Base-by-base conservation (phyloP, 2,329 filamentous ascomycete genomes). In the Xylariaceae sp. region DNA sequence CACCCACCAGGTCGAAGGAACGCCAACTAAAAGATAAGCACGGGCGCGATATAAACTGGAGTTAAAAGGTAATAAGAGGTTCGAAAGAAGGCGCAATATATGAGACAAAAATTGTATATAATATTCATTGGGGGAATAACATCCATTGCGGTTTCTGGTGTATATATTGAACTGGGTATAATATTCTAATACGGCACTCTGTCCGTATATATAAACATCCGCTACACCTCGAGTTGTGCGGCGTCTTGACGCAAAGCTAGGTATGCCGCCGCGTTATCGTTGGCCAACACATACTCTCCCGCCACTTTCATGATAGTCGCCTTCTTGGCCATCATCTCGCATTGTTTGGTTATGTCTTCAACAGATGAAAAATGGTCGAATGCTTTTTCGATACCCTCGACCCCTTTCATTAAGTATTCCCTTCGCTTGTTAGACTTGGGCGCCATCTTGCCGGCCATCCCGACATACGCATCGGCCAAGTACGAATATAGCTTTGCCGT, bases 281-380 rank as follows among this genome's bases (percentile, higher is more conserved):
- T 82, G 1, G 81, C 78, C 46, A 81, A 52, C 13, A 68, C 69
- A 48, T 70, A 60, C 50, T 88, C 83, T 1, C 82, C 85, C 6
- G 76, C 70, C 32, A 83, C 66, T 59, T 81, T 79, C 69, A 86
- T 84, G 35, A 94, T 74, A 35, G 80, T 80, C 3, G 85, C 83
- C 63, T 87, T 89, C 69, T 92, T 92, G 14, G 83, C 82, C 65
- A 89, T 74, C 69, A 85, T 80, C 61, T 88, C 83, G 54, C 85
- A 82, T 62, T 86, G 82, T 38, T 78, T 79, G n/a, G 68, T 64
- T 11, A 81, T 64, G 56, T 85, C 85, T 56, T 85, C 79, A 11
- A 87, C 67, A 32, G 69, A 71, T 29, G 78, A 75, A 57, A 77
- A 94, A 46, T 81, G 74, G 21, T 67, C 66, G 50, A 81, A 78